Evolutionary conservation across 192 early-diverging fungal species (phyloP), one percentile per base, ranked within the genome.

Genomic region (Coemansia reversa): DNA sequence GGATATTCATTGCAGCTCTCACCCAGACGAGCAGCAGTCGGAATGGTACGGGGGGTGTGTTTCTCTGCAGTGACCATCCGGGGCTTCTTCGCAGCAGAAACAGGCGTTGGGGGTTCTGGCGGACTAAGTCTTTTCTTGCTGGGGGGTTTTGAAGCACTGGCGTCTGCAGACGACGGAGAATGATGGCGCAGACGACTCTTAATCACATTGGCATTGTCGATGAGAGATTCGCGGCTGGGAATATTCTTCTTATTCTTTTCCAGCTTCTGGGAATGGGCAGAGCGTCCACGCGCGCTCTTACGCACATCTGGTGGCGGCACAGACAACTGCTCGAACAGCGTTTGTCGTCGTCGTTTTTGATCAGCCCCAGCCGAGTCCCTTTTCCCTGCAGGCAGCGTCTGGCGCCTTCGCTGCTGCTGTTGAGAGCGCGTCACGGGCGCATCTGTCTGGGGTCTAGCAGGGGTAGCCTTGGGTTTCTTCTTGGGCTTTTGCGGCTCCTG

Each of bases 281-380:
- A 32, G n/a, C 54, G 51, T 2, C 20, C 60, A 0, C 65, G 60
- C 24, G 32, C 14, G 12, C 14, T 32, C 32, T 52, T 53, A 16
- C 76, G 76, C 12, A 67, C 57, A 49, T 79, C 76, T 0, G 76
- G 76, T 25, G 76, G 76, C 25, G 76, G 67, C 52, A 79, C 51
- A 20, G 76, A 79, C 4, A 79, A 39, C 32, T 73, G 70, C 64
- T 79, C 76, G 30, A 79, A 79, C 22, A 70, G 60, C 5, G 76
- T 79, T 30, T 72, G n/a, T n/a, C n/a, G 54, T 7, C 58, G 60
- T 4, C 74, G 42, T 25, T 51, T 64, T 19, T 20, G 70, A 20
- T 7, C 51, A 35, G 55, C 20, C 18, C 1, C 18, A 47, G 24
- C 9, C 16, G 27, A n/a, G 55, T 33, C n/a, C 45, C 24, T 25